A percentile compares a stretch with the other conserved stretches of the same genome.
phyloP scores from a whole-genome alignment of 495 filamentous ascomycete genomes.

The Achaetomiella virescens region DNA sequence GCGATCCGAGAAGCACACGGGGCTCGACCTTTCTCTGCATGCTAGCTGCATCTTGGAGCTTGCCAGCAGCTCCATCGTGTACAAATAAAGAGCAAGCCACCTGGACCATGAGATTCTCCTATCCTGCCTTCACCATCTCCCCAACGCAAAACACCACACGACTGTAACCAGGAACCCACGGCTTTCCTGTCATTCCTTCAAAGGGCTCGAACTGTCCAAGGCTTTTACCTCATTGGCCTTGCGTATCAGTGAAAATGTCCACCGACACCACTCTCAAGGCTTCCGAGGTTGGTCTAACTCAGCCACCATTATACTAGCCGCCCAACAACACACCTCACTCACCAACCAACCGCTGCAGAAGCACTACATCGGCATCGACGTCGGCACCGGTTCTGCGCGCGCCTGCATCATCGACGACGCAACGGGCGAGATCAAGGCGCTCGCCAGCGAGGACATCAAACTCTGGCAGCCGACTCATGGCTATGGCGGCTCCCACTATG shows the following conservation, averaged over 20 bases:
- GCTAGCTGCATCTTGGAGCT: not conserved
- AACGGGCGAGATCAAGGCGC: slow-evolving; percentile 84
- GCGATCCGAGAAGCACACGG: not conserved
- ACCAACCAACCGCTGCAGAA: slow-evolving; percentile 25
- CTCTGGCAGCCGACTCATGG: slow-evolving; percentile 89
- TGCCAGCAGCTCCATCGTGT: not conserved
- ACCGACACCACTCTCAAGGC: no score
- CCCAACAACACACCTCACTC: not conserved
- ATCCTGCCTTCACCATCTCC: not conserved
- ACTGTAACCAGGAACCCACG: no score
- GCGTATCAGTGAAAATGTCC: no score
- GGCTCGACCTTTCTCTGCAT: not conserved
- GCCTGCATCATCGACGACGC: slow-evolving; percentile 91
- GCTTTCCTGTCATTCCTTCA: no score
- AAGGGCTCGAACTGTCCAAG: no score
- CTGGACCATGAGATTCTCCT: not conserved
- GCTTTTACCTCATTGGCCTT: no score
- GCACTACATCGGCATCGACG: slow-evolving; percentile 87
- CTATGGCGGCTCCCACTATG: slow-evolving; percentile 66
- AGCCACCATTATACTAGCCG: no score
- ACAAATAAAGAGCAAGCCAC: not conserved
- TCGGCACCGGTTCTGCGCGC: slow-evolving; percentile 89
- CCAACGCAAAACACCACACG: no score
- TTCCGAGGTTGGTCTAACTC: slow-evolving; percentile 18
- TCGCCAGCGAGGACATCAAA: slow-evolving; percentile 85